Evolutionary conservation across 352 stramenopile genomes (phyloP), one percentile per base, ranked within the genome.

Genomic region (Globisporangium perplexum): DNA sequence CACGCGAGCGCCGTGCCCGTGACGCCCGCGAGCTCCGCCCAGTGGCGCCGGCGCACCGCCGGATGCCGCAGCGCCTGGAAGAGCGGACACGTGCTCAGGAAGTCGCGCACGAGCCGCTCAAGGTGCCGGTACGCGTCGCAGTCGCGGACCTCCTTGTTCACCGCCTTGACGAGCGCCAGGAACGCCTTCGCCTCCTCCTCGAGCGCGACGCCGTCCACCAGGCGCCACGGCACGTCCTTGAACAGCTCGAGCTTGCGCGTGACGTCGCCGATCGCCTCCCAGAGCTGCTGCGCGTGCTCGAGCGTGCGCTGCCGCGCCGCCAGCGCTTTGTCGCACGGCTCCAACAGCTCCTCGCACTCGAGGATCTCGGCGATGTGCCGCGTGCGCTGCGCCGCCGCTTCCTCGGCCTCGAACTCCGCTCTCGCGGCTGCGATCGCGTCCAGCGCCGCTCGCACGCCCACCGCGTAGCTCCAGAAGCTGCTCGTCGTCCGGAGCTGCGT

Each of bases 171-270:
- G 11, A 97, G 78, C 43, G 60, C 65, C 53, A 90, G 58, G 47
- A 93, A 89, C 8, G 59, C 50, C 62, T 98, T 98, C 12, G 86
- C 86, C 56, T 96, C 92, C 65, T 98, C 94, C 60, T 98, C 95
- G 11, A 98, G 61, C 22, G 93, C 75, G 28, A 97, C 72, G 4
- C 89, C 77, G 55, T 97, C 83, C 17, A 98, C 77, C 69, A 96
- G 82, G 38, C 67, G 76, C 96, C 95, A 98, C 30, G 96, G 77
- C 54, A 97, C 74, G 33, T 90, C 80, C 63, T 93, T 88, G 0
- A 74, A 88, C 33, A 93, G 63, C 35, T 88, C 72, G 33, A 98
- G 91, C 66, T 97, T 98, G 7, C 71, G 72, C 17, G 93, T 85
- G 1, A 97, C 75, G 36, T 95, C 82, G 15, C 86, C 69, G 26